Evolutionary conservation across 2,329 filamentous ascomycete genomes (phyloP).

Genomic region (Xylaria sp.): DNA sequence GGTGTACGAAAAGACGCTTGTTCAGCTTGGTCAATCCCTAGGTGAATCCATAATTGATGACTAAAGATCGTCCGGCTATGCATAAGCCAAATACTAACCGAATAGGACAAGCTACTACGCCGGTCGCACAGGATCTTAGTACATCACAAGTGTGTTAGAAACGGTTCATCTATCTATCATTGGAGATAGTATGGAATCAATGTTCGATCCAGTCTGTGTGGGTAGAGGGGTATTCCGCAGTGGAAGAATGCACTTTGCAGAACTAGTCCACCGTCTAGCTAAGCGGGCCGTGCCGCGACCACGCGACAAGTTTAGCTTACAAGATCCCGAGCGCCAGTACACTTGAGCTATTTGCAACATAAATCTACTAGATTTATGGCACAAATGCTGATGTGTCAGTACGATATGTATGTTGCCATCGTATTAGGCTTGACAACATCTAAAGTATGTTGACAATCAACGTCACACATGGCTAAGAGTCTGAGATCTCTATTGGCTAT

Average conservation of each 20-base stretch:
- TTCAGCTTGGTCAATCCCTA: constrained; percentile 53
- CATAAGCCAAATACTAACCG: background rate
- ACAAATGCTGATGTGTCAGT: background rate
- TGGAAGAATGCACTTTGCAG: background rate
- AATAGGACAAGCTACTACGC: background rate
- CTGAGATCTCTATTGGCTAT: background rate
- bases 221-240: background rate
- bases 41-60: constrained; percentile 38
- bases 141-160: too few species aligned
- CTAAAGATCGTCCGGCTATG: constrained; percentile 12
- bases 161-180: background rate
- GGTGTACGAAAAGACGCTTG: constrained; percentile 52
- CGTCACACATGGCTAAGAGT: background rate
- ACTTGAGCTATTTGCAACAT: background rate
- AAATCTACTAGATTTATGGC: background rate
- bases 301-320: background rate
- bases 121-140: background rate
- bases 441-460: background rate
- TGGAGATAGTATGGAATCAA: background rate
- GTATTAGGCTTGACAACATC: background rate
- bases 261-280: background rate
- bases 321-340: background rate
- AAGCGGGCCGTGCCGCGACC: background rate
- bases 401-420: background rate
- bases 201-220: background rate